Conservation (phyloP, 2,329 filamentous ascomycete genomes). For the Hymenoscyphus linearis region DNA sequence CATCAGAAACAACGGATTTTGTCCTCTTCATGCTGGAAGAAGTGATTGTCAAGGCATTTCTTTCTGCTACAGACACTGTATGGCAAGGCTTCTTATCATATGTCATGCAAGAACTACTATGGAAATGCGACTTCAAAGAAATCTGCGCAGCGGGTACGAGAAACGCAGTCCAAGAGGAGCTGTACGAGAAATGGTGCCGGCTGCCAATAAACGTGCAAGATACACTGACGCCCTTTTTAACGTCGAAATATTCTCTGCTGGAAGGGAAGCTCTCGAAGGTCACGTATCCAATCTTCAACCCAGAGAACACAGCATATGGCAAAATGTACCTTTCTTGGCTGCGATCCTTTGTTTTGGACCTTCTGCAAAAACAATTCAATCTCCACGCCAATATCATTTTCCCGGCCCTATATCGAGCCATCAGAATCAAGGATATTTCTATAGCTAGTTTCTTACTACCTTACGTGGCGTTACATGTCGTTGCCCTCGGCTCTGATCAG, state of each 20-base stretch:
- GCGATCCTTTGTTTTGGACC: conserved; percentile 70
- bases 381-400: conserved; percentile 73
- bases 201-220: conserved; percentile 75
- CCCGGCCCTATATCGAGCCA: conserved; percentile 72
- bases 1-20: conserved; percentile 78
- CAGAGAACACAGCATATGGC: conserved; percentile 44
- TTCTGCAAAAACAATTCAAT: conserved; percentile 73
- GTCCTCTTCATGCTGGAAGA: conserved; percentile 79
- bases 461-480: conserved; percentile 76
- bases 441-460: conserved; percentile 87
- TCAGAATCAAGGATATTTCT: conserved; percentile 78
- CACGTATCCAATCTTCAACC: conserved; percentile 67
- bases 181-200: conserved; percentile 69
- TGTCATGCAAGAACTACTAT: conserved; percentile 87
- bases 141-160: conserved; percentile 33
- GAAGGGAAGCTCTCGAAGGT: conserved; percentile 48
- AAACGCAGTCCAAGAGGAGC: conserved; percentile 21
- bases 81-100: conserved; percentile 90
- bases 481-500: conserved; percentile 63
- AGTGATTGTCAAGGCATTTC: conserved; percentile 84
- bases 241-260: conserved; percentile 73
- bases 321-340: conserved; percentile 78
- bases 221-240: conserved; percentile 81
- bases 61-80: conserved; percentile 81
- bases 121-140: conserved; percentile 66